Evolutionary conservation across 108 stramenopile genomes (phyloP).

Genomic region (Cyclotella kingstonii): DNA sequence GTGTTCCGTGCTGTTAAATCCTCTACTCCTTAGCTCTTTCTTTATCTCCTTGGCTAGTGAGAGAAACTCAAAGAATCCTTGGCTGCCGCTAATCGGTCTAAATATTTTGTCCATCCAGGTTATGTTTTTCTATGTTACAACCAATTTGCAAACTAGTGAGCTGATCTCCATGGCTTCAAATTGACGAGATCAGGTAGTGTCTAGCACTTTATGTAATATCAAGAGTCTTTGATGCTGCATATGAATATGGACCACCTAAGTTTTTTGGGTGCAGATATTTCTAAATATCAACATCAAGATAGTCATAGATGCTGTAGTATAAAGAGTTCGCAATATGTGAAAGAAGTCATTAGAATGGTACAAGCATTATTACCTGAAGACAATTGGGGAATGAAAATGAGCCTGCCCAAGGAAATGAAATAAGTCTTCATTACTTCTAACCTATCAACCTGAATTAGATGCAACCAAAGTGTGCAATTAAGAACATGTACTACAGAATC

Average conservation of each 20-base stretch:
- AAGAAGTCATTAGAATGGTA: slow-evolving; percentile 30
- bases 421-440: neutral
- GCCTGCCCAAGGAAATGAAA: neutral
- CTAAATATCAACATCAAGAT: slow-evolving; percentile 5
- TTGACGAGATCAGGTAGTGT: no score
- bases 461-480: neutral
- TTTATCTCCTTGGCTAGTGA: no score
- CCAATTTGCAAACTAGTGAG: no score
- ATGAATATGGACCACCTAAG: slow-evolving; percentile 13
- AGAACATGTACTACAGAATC: neutral
- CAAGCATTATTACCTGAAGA: slow-evolving; percentile 17
- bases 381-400: slow-evolving; percentile 2
- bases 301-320: slow-evolving; percentile 16
- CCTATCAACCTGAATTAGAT: slow-evolving; percentile 17
- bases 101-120: no score
- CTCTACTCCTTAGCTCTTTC: no score
- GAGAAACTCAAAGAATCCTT: no score
- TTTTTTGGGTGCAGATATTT: slow-evolving; percentile 24
- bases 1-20: no score
- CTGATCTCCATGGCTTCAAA: no score
- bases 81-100: no score
- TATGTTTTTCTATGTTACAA: no score
- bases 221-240: no score
- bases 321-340: slow-evolving; percentile 20
- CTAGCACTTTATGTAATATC: no score